Evolutionary conservation across 805 yeast genomes (phyloP), one percentile per base, ranked within the genome.

Genomic region (Candida arabinofermentans): DNA sequence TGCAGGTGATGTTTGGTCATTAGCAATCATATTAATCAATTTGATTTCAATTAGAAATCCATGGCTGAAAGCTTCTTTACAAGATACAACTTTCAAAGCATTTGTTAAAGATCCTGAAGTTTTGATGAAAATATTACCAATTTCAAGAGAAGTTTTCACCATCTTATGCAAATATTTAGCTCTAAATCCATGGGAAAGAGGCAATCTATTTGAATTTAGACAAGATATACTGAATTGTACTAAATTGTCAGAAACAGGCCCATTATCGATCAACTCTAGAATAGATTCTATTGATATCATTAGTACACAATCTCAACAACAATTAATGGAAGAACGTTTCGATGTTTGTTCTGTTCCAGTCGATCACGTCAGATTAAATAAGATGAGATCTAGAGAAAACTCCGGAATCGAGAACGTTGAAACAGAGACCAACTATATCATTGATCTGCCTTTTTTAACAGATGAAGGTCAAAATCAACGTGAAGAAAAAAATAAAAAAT

Each of bases 1-100:
- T 24, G 77, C 86, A 8, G 89, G 95, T 35, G 96, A 88, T 56
- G 74, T 87, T 23, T 89, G 95, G 97, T 83, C 95, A 2, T 65
- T 89, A 37, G 91, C 90, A 2, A 81, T 89, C 27, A 81, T 89
- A 18, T 66, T 89, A 41, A 80, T 89, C 48, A 89, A 89, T 59
- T 68, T 90, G 40, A 74, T 86, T 9, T 86, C 95, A 50, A 81
- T 86, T 32, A 74, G 95, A 59, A 90, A 89, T 55, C 96, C 96
- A 23, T 89, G 96, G 96, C 76, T 86, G 38, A 79, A 82, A 51
- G 95, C 96, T 9, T 74, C 83, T 39, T 66, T 77, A 30, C 73
- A 74, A 34, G 88, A 82, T 54, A 65, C 73, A 30, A 75, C 95
- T 0, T 89, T 84, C 63, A 68, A 68, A 44, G 81, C 79, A 21